Evolutionary conservation across 352 stramenopile genomes (phyloP).

Genomic region (Phytophthora podocarpi): DNA sequence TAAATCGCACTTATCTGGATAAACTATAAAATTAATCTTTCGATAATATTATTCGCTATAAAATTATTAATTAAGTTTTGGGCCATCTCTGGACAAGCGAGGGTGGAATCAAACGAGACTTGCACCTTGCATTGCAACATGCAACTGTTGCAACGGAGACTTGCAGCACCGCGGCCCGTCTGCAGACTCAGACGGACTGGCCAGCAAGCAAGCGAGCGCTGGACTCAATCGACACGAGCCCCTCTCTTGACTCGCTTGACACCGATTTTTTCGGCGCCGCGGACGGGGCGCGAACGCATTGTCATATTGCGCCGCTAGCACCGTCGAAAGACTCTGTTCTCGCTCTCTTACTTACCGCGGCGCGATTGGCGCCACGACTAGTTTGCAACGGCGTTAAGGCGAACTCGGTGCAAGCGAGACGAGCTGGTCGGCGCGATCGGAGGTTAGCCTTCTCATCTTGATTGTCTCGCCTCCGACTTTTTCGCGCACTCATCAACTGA

Average conservation of each 20-base stretch:
- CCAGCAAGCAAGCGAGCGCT: slow-evolving; percentile 22
- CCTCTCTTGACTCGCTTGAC: slow-evolving; percentile 17
- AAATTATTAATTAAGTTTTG: too few species aligned
- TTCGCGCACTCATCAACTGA: slow-evolving; percentile 6
- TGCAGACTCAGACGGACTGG: slow-evolving; percentile 27
- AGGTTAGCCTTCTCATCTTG: slow-evolving; percentile 26
- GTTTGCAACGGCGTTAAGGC: slow-evolving; percentile 6
- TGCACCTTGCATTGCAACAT: too few species aligned
- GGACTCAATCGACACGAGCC: not conserved
- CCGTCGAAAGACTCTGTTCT: not conserved
- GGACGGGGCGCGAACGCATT: slow-evolving; percentile 16
- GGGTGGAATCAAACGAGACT: too few species aligned
- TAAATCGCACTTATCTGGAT: too few species aligned
- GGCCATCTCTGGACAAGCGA: too few species aligned
- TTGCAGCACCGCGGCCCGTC: slow-evolving; percentile 14
- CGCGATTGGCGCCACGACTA: slow-evolving; percentile 6
- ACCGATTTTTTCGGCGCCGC: slow-evolving; percentile 18
- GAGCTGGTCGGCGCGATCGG: slow-evolving; percentile 16
- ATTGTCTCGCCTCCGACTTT: slow-evolving; percentile 15
- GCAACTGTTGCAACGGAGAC: slow-evolving; percentile 6
- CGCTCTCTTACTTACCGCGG: slow-evolving; percentile 20
- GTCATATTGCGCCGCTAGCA: slow-evolving; percentile 21
- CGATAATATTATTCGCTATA: too few species aligned
- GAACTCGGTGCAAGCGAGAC: not conserved
- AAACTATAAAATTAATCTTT: too few species aligned